phyloP scores from a whole-genome alignment of 345 rosid species.

The Citrus maxima region DNA sequence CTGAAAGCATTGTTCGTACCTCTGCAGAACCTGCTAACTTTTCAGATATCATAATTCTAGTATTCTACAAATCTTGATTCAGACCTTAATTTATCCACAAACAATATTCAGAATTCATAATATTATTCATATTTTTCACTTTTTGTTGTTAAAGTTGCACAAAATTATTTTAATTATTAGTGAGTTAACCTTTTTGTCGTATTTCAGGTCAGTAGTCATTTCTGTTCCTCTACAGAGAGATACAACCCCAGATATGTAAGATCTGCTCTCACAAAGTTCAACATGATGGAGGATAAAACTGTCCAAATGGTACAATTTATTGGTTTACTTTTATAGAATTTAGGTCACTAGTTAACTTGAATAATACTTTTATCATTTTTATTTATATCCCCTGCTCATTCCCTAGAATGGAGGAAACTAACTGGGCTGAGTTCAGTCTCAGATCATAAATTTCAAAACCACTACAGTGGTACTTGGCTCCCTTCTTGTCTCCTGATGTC shows the following conservation, averaged over 20 bases:
- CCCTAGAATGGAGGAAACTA: background rate
- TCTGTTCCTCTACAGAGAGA: conserved; percentile 45
- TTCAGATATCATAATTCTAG: background rate
- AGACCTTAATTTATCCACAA: background rate
- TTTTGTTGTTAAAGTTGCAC: background rate
- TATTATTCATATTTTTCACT: background rate
- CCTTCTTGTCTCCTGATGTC: background rate
- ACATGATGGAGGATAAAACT: conserved; percentile 38
- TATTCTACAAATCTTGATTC: background rate
- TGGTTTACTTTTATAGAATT: background rate
- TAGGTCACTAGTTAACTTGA: background rate
- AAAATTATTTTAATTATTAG: background rate
- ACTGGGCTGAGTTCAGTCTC: background rate
- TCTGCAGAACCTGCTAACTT: background rate
- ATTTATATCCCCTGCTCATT: background rate
- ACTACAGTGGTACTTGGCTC: background rate
- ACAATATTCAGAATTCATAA: background rate
- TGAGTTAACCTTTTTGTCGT: background rate
- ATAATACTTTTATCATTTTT: background rate
- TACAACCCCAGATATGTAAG: conserved; percentile 29
- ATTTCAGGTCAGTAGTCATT: conserved; percentile 47
- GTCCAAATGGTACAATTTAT: conserved; percentile 43
- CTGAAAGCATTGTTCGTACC: background rate
- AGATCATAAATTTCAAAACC: background rate
- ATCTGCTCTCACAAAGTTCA: conserved; percentile 50